Evolutionary conservation across 2,329 filamentous ascomycete genomes (phyloP), one percentile per base, ranked within the genome.

Genomic region (Colletotrichum liriopes): DNA sequence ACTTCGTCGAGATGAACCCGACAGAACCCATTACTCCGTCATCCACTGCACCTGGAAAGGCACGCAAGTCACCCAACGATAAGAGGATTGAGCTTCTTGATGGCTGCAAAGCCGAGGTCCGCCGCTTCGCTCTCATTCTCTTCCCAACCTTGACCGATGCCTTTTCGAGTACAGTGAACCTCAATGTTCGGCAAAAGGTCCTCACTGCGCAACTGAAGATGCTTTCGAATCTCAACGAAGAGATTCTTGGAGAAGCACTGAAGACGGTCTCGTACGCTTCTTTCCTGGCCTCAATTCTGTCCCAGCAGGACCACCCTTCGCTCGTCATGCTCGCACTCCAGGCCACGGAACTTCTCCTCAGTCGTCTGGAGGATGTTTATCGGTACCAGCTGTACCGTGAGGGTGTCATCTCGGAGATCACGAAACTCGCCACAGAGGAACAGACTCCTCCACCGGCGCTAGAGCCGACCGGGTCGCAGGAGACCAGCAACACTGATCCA

Each of bases 351-450:
- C 86, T 99, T 7, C 88, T 99, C 1, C 88, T 98, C 72, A 92
- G 92, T 77, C 92, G 97, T 23, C 86, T 99, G 7, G 94, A 95
- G 74, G 88, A 92, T 29, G 93, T 98, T 39, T 99, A 99, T 79
- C 92, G 94, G 35, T 97, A 98, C 77, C 97, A 99, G 77, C 96
- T 99, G 76, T 97, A 99, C 79, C 93, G 96, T 0, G 97, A 99
- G 83, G 96, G 96, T 45, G 96, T 99, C 54, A 95, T 98, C 76
- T 88, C 93, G 1, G 96, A 99, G 80, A 97, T 99, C 63, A 88
- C 91, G 39, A 96, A 95, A 78, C 86, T 99, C 41, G 92, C 94
- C 0, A 87, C 83, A 63, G 81, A 86, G 62, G 84, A 88, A 63
- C 61, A 73, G 77, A 81, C 11, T 60, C 77, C 63, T 18, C 66